phyloP scores from a whole-genome alignment of 345 rosid species.

The Populus pruinosa region DNA sequence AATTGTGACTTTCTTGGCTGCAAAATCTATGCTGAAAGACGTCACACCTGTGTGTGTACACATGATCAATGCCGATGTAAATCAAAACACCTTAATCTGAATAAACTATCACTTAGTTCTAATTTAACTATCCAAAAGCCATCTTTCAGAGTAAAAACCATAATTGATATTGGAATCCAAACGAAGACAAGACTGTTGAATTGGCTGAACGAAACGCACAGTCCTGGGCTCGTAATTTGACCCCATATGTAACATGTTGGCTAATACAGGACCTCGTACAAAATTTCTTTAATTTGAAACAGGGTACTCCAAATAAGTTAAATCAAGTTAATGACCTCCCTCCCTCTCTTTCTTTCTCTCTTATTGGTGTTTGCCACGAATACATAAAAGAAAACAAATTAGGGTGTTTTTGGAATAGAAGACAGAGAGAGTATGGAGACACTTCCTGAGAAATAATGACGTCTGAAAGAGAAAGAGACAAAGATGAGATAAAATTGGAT shows the following conservation, averaged over 20 bases:
- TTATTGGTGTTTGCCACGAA: not conserved
- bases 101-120: not conserved
- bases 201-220: not conserved
- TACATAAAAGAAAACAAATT: not conserved
- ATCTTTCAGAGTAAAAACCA: not conserved
- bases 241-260: not conserved
- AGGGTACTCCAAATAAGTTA: not conserved
- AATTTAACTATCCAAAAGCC: not conserved
- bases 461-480: constrained; percentile 2
- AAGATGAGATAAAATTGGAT: not conserved
- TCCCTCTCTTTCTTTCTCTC: not conserved
- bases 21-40: constrained; percentile 79
- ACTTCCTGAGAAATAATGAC: not conserved
- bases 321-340: not conserved
- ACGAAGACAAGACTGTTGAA: not conserved
- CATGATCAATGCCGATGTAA: not conserved
- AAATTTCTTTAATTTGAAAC: not conserved
- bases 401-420: not conserved
- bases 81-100: not conserved
- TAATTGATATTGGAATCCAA: not conserved
- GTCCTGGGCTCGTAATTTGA: not conserved
- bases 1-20: constrained; percentile 86
- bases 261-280: not conserved
- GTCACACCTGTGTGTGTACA: constrained; percentile 56
- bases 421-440: not conserved